Evolutionary conservation across 768 basidiomycete genomes (phyloP), one percentile per base, ranked within the genome.

Genomic region (Leucocoprinus birnbaumii): DNA sequence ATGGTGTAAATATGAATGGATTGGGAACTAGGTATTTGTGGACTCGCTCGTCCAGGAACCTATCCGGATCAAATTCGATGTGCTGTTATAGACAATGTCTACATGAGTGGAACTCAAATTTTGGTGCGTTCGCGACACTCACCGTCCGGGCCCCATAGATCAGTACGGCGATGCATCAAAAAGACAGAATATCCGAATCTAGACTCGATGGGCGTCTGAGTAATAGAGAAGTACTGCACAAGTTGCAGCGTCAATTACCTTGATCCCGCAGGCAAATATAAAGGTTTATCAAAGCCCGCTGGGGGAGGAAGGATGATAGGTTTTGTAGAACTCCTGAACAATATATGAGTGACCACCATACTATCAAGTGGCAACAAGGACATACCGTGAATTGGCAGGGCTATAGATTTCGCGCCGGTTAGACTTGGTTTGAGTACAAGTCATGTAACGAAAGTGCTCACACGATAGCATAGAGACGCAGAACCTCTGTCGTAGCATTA

Each of bases 21-120:
- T 83, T 38, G 9, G 75, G 71, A 0, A 70, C 72, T 44, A 79
- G 58, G 59, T 79, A 77, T 59, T 76, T 78, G 9, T 64, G 57
- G 0, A 77, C 42, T 4, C 82, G 71, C 41, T 77, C 74, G 55
- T 84, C 81, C 35, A 84, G 66, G 72, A 82, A 83, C 2, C 82
- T 72, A 58, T 80, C 77, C 3, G 83, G 83, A 58, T 83, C 82
- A 56, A 83, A 84, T 41, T 65, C 57, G 2, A 38, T n/a, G 60
- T 6, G 79, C 79, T 79, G n/a, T 13, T 7, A 27, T 25, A 13
- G 7, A 42, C n/a, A n/a, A n/a, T n/a, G n/a, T n/a, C n/a, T n/a
- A n/a, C n/a, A n/a, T n/a, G n/a, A n/a, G n/a, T n/a, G n/a, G n/a
- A n/a, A 38, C 8, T 13, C 4, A 38, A 38, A 38, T 38, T n/a